A percentile compares a stretch with the other conserved stretches of the same genome.
phyloP scores from a whole-genome alignment of 2,329 filamentous ascomycete genomes.

The Monosporascus sp. region DNA sequence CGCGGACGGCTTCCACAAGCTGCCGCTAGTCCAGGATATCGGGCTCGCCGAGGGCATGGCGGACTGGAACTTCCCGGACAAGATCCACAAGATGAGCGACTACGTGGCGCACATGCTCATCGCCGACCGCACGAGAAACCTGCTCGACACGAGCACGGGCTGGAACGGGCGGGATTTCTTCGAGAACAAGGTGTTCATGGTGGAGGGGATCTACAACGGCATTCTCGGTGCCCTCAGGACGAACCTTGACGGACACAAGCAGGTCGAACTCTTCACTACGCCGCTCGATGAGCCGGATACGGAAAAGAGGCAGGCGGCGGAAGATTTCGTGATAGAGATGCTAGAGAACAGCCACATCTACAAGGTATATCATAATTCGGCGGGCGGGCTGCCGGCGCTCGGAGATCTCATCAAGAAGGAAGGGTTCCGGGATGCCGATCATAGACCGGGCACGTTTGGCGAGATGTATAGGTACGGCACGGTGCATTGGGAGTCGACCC shows the following conservation, averaged over 20 bases:
- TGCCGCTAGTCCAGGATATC: constrained; percentile 24
- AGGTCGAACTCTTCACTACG: constrained; percentile 27
- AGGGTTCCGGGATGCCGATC: constrained; percentile 19
- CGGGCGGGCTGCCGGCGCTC: constrained; percentile 21
- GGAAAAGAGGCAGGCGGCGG: constrained; percentile 18
- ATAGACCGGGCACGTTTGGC: constrained; percentile 28
- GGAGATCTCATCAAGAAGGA: constrained; percentile 23
- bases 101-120: constrained; percentile 33
- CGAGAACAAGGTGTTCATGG: constrained; percentile 25
- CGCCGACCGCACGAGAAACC: constrained; percentile 27
- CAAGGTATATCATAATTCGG: constrained; percentile 32
- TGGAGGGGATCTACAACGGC: constrained; percentile 26
- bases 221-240: constrained; percentile 26
- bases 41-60: constrained; percentile 25
- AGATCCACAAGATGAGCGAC: constrained; percentile 26
- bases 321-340: constrained; percentile 28
- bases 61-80: constrained; percentile 14
- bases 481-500: constrained; percentile 26
- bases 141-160: constrained; percentile 22
- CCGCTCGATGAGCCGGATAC: constrained; percentile 24
- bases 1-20: constrained; percentile 25
- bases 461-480: constrained; percentile 30
- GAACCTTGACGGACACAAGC: constrained; percentile 20
- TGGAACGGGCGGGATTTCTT: constrained; percentile 29
- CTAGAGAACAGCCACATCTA: constrained; percentile 30